A percentile compares a stretch with the other conserved stretches of the same genome.
Evolutionary conservation across 768 basidiomycete genomes (phyloP).

Genomic region (Tephrocybe rancida): DNA sequence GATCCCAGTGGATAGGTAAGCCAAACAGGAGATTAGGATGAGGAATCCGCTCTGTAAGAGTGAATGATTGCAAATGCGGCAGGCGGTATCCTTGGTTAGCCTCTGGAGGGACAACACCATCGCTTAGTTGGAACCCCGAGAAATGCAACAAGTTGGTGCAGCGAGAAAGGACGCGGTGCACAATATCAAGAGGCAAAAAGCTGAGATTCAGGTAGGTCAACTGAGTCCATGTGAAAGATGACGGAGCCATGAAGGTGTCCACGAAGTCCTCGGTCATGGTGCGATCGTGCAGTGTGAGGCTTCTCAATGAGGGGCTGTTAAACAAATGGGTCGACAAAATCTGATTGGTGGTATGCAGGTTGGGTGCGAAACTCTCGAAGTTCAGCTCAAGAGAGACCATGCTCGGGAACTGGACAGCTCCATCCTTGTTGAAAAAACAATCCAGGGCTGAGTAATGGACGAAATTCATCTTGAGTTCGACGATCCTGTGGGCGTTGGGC

Average conservation of each 20-base stretch:
- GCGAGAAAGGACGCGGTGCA: background rate
- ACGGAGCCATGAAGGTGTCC: background rate
- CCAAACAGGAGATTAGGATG: background rate
- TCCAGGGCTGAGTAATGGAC: slow-evolving; percentile 4
- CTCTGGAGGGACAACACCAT: background rate
- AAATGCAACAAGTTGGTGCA: slow-evolving; percentile 3
- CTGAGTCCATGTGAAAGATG: background rate
- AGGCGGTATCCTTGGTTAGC: background rate
- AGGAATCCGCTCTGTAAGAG: background rate
- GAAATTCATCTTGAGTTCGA: slow-evolving; percentile 3
- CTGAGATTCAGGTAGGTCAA: slow-evolving; percentile 2
- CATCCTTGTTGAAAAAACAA: background rate
- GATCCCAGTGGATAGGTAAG: slow-evolving; percentile 4
- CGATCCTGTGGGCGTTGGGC: background rate
- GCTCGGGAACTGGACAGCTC: background rate
- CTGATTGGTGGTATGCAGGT: background rate
- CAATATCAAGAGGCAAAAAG: background rate
- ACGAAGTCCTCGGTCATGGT: background rate
- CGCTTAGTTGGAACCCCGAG: background rate
- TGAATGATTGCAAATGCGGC: background rate
- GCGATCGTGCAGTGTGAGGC: slow-evolving; percentile 1
- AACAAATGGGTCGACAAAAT: background rate
- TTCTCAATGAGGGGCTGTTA: slow-evolving; percentile 2
- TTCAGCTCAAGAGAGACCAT: slow-evolving; percentile 7
- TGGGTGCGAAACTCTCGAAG: background rate